Evolutionary conservation across 2,329 filamentous ascomycete species (phyloP).

Genomic region (Stagonosporopsis vannaccii): DNA sequence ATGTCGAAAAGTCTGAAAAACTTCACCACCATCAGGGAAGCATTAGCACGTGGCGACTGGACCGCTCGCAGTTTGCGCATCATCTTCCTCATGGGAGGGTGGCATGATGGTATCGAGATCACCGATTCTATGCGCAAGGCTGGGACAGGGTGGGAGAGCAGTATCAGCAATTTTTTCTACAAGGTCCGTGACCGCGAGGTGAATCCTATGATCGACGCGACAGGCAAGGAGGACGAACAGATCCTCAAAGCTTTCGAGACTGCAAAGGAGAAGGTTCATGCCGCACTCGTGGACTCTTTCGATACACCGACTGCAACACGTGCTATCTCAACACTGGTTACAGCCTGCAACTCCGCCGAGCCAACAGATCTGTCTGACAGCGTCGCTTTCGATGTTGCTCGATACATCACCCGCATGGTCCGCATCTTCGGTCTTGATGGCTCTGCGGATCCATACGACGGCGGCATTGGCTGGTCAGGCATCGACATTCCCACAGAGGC

Average conservation of each 20-base stretch:
- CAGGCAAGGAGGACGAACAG: slow-evolving; percentile 48
- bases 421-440: slow-evolving; percentile 83
- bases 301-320: slow-evolving; percentile 83
- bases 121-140: slow-evolving; percentile 80
- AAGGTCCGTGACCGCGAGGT: slow-evolving; percentile 61
- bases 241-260: slow-evolving; percentile 59
- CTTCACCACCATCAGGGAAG: slow-evolving; percentile 90
- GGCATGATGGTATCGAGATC: slow-evolving; percentile 92
- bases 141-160: slow-evolving; percentile 80
- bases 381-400: slow-evolving; percentile 65
- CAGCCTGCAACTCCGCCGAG: slow-evolving; percentile 70
- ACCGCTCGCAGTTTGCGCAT: slow-evolving; percentile 82
- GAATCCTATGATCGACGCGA: slow-evolving; percentile 41
- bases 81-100: slow-evolving; percentile 85
- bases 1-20: slow-evolving; percentile 98
- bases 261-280: slow-evolving; percentile 65
- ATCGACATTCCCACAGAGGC: slow-evolving; percentile 67
- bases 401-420: slow-evolving; percentile 84
- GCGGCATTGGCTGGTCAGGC: slow-evolving; percentile 69
- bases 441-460: slow-evolving; percentile 54
- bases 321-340: slow-evolving; percentile 78
- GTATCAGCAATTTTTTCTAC: slow-evolving; percentile 74
- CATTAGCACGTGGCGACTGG: slow-evolving; percentile 72
- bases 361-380: slow-evolving; percentile 52
- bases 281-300: slow-evolving; percentile 82